phyloP scores from a whole-genome alignment of 345 rosid genomes.

The Cardamine occulta region DNA sequence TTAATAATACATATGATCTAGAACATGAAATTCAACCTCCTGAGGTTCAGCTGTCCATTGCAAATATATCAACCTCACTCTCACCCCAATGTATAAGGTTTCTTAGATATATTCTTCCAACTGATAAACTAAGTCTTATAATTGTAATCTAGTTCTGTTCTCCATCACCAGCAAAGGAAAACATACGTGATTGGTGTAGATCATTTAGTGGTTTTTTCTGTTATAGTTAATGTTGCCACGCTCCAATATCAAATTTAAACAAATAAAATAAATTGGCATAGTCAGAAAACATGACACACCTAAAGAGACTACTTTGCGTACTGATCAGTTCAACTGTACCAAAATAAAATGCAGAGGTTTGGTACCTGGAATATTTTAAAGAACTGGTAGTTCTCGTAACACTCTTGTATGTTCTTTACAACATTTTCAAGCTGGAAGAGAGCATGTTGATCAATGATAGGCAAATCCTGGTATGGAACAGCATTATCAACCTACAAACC shows the following conservation, averaged over 20 bases:
- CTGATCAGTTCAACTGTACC: constrained; percentile 4
- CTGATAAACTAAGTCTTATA: constrained; percentile 11
- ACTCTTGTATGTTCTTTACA: constrained; percentile 67
- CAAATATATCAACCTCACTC: constrained; percentile 15
- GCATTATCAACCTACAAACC: constrained; percentile 70
- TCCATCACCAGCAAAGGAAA: constrained; percentile 6
- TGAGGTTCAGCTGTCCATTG: background rate
- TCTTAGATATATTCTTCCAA: constrained; percentile 11
- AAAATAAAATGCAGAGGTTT: constrained; percentile 18
- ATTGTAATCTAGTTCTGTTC: background rate
- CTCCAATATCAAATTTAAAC: background rate
- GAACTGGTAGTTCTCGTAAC: constrained; percentile 84
- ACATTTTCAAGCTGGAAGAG: constrained; percentile 87
- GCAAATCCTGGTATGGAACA: constrained; percentile 74
- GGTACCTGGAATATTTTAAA: constrained; percentile 91
- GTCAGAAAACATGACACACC: constrained; percentile 14
- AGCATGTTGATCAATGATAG: constrained; percentile 88
- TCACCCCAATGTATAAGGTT: constrained; percentile 10
- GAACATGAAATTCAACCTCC: constrained; percentile 18
- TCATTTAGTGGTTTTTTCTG: background rate
- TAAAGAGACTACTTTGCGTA: background rate
- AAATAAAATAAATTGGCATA: background rate
- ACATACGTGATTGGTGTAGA: background rate
- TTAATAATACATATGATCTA: constrained; percentile 14
- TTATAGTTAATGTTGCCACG: background rate